Conservation (phyloP, 2,329 filamentous ascomycete species). For the Colletotrichum costaricense region DNA sequence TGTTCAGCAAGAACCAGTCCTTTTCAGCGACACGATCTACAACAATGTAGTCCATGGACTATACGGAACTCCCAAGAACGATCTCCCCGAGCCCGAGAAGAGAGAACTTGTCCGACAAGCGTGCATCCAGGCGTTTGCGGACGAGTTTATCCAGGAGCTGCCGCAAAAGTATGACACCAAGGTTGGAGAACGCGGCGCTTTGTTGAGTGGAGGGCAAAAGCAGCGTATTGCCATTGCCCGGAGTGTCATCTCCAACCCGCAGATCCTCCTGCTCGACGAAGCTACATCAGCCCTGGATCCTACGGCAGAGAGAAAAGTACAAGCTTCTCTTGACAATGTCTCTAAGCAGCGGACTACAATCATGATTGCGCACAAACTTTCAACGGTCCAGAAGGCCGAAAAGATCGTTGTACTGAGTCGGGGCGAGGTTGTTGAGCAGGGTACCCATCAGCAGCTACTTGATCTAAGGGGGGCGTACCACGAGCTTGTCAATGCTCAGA, state of each 20-base stretch:
- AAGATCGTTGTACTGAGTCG: constrained; percentile 70
- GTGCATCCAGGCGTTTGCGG: constrained; percentile 61
- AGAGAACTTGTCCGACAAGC: constrained; percentile 55
- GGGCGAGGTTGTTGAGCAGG: constrained; percentile 68
- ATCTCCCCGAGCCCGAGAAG: constrained; percentile 51
- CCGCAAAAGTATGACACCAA: constrained; percentile 63
- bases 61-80: constrained; percentile 47
- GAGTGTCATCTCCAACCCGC: constrained; percentile 68
- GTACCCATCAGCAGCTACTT: constrained; percentile 66
- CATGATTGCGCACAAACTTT: constrained; percentile 68
- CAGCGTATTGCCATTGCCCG: constrained; percentile 72
- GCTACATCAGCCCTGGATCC: constrained; percentile 64
- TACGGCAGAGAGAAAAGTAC: constrained; percentile 48
- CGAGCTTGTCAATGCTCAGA: constrained; percentile 38
- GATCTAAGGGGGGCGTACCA: constrained; percentile 36
- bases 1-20: constrained; percentile 49
- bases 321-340: constrained; percentile 61
- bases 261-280: constrained; percentile 73
- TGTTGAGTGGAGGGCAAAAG: constrained; percentile 70
- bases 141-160: constrained; percentile 62
- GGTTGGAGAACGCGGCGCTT: constrained; percentile 70
- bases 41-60: constrained; percentile 63
- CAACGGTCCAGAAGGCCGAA: constrained; percentile 68
- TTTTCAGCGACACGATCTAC: constrained; percentile 54
- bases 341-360: constrained; percentile 69